phyloP scores from a whole-genome alignment of 2,329 filamentous ascomycete genomes.

The Paraphoma chrysanthemicola region DNA sequence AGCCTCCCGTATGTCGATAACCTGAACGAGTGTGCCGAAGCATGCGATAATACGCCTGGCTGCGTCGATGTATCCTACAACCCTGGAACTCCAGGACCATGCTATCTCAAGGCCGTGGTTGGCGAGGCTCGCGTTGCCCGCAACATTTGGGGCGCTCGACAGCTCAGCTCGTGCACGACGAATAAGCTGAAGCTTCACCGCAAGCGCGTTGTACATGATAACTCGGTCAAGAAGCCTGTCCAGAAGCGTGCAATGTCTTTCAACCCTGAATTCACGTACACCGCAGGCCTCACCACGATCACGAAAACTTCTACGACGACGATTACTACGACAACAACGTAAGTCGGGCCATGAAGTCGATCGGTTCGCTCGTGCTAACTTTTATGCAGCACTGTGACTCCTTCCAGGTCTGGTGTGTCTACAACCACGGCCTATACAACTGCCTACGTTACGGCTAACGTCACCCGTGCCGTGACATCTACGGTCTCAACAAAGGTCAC shows the following conservation, averaged over 20 bases:
- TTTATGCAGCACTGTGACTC: conserved; percentile 4
- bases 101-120: conserved; percentile 32
- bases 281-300: not conserved
- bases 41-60: conserved; percentile 23
- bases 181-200: conserved; percentile 12
- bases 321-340: conserved; percentile 3
- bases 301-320: not conserved
- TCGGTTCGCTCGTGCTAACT: not conserved
- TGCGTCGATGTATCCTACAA: conserved; percentile 31
- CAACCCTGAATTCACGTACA: conserved; percentile 13
- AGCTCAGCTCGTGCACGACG: conserved; percentile 10
- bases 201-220: conserved; percentile 13
- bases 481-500: not conserved
- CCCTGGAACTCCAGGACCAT: conserved; percentile 20
- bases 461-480: not conserved
- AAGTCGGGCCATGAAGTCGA: not conserved
- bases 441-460: not conserved
- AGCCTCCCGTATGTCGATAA: conserved; percentile 9
- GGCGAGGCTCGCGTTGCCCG: conserved; percentile 10
- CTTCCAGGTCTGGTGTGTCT: not conserved
- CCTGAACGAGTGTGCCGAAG: conserved; percentile 23
- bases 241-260: conserved; percentile 4
- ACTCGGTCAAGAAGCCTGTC: not conserved
- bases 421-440: not conserved
- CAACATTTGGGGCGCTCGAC: conserved; percentile 28